Evolutionary conservation across 495 filamentous ascomycete genomes (phyloP).

Genomic region (Hypoxylon perforatum): DNA sequence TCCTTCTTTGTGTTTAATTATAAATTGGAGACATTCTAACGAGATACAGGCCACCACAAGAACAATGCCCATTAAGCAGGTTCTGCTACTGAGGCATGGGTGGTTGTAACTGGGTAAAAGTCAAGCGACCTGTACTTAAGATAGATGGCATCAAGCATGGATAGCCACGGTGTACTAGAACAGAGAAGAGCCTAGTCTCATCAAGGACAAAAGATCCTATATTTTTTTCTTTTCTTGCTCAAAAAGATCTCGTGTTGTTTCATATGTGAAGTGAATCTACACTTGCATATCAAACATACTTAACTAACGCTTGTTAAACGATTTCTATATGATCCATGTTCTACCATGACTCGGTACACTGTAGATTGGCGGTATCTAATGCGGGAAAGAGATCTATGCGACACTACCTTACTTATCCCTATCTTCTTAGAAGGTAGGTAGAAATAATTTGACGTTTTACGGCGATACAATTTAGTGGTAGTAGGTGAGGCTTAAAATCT

Average conservation of each 20-base stretch:
- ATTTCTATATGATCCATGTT: no score
- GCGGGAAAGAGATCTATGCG: no score
- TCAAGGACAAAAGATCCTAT: conserved; percentile 32
- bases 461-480: no score
- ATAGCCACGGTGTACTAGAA: conserved; percentile 45
- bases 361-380: no score
- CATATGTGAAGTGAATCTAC: no score
- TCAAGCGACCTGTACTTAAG: conserved; percentile 58
- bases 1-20: conserved; percentile 21
- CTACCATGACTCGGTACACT: no score
- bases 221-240: conserved; percentile 30
- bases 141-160: conserved; percentile 34
- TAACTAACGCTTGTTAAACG: no score
- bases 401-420: no score
- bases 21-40: conserved; percentile 31
- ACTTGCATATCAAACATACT: no score
- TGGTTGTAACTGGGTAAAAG: conserved; percentile 35
- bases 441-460: no score
- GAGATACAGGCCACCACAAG: conserved; percentile 90
- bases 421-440: no score
- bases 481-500: no score
- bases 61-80: conserved; percentile 91
- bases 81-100: conserved; percentile 4
- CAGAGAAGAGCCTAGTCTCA: conserved; percentile 32
- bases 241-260: not conserved